Percentiles rank a stretch among this genome's conserved stretches.
These are phyloP conservation scores for Alternaria ventricosa DNA, from an alignment of 2,329 filamentous ascomycete genomes.

Conservation along the genomic window DNA sequence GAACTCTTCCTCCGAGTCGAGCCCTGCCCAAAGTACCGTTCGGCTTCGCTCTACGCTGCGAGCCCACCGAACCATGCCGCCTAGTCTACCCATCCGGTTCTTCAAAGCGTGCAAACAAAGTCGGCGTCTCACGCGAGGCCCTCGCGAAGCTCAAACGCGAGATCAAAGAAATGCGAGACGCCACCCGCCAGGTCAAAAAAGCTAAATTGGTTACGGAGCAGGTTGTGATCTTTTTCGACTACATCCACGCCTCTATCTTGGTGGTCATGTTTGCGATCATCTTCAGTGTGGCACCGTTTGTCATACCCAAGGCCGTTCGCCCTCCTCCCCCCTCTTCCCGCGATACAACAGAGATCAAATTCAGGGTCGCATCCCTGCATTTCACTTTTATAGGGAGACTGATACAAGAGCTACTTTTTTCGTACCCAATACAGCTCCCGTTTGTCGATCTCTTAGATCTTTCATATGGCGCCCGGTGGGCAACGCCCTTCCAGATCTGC, in stretches of 20 bases:
- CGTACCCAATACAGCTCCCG: neutral
- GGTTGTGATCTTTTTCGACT: neutral
- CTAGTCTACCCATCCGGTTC: slow-evolving; percentile 5
- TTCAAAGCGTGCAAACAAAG: neutral
- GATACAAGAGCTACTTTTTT: neutral
- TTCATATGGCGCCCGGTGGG: neutral
- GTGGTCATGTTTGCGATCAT: neutral
- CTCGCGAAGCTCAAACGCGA: neutral
- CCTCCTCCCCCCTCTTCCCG: neutral
- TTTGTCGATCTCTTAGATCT: neutral
- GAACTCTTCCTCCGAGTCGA: neutral
- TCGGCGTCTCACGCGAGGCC: neutral
- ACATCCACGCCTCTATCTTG: neutral
- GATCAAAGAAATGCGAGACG: neutral
- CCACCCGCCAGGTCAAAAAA: neutral
- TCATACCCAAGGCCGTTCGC: neutral
- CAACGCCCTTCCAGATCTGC: neutral
- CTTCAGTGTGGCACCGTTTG: neutral
- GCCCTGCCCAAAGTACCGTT: slow-evolving; percentile 9
- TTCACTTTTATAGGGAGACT: neutral
- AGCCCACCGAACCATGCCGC: slow-evolving; percentile 8
- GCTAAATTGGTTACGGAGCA: neutral
- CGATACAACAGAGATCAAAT: neutral
- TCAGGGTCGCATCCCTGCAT: neutral
- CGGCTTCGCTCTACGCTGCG: slow-evolving; percentile 18